These are phyloP conservation scores for Cladophialophora immunda DNA, from an alignment of 2,329 filamentous ascomycete species.

Conservation along the genomic window DNA sequence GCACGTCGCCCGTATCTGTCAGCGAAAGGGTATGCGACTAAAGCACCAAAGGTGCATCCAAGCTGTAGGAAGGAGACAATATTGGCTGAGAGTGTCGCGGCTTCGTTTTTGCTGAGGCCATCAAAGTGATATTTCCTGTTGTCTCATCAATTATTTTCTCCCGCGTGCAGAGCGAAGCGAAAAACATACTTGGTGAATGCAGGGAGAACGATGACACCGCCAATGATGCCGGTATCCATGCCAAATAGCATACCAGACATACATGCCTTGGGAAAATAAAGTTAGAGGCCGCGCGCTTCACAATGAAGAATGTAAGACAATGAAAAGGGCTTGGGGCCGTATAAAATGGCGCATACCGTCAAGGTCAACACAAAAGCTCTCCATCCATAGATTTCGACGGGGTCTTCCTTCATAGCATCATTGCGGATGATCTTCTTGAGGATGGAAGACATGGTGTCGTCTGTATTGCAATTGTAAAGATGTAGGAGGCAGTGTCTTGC, in stretches of 20 bases:
- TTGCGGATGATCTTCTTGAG: constrained; percentile 70
- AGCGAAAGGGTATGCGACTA: constrained; percentile 55
- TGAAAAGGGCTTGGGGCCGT: not conserved
- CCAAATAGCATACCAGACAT: constrained; percentile 76
- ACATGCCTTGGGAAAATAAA: constrained; percentile 58
- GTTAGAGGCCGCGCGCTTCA: not conserved
- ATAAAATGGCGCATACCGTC: not conserved
- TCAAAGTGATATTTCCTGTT: constrained; percentile 63
- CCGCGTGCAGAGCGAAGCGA: constrained; percentile 35
- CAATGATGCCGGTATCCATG: constrained; percentile 72
- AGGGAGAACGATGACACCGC: constrained; percentile 55
- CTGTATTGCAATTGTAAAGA: not conserved
- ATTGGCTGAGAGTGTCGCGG: constrained; percentile 68
- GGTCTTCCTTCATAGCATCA: constrained; percentile 74
- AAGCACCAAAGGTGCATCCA: constrained; percentile 72
- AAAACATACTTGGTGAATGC: constrained; percentile 19
- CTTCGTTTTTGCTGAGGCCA: constrained; percentile 49
- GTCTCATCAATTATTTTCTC: constrained; percentile 19
- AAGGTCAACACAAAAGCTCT: constrained; percentile 68
- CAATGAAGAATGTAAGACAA: not conserved
- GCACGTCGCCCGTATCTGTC: constrained; percentile 63
- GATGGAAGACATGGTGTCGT: constrained; percentile 42
- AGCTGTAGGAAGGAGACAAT: constrained; percentile 77
- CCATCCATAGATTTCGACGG: constrained; percentile 74
- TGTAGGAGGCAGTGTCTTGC: not conserved